Base-by-base conservation (phyloP, 257 asterid genomes). In the Solanum gandarillasii region DNA sequence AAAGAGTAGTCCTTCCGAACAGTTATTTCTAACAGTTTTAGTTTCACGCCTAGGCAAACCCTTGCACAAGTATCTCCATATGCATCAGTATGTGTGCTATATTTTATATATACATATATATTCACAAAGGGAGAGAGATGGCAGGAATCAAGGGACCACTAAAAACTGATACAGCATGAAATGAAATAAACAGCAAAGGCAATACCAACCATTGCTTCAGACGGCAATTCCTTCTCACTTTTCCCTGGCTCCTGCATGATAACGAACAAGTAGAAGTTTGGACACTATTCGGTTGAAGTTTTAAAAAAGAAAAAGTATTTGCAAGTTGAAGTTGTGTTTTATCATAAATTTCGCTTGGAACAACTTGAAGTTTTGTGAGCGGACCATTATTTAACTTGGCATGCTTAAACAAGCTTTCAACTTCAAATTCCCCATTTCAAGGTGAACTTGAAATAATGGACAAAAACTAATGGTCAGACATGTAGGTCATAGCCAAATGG, bases 201-300 rank as follows among this genome's bases (percentile, higher is more conserved):
- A 25, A 8, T 62, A 94, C 98, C 62, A 85, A 97, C 99, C 98
- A 94, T 90, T 78, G 98, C 88, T 91, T 95, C 98, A 72, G 99
- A 94, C 41, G 98, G 94, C 91, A 91, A 88, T 90, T 97, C 99
- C 88, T 97, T 97, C 89, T 97, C 99, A 91, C 88, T 95, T 91
- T 97, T 97, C 79, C 99, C 99, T 36, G 99, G 99, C 36, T 98
- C 98, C 99, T 97, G 88, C 89, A 88, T 83, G 91, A 85, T 25
- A 46, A 81, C 27, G 10, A 81, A 29, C 85, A 81, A 87, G 72
- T 88, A 91, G 87, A 87, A 39, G 83, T 82, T 58, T 82, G 65
- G 87, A 52, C 88, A 88, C 60, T 83, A 75, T 84, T 83, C 75
- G 41, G 87, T 76, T 35, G 48, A 71, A 62, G 87, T 46, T 25